phyloP scores from a whole-genome alignment of 2,329 filamentous ascomycete species.

The Phialemonium atrogriseum region DNA sequence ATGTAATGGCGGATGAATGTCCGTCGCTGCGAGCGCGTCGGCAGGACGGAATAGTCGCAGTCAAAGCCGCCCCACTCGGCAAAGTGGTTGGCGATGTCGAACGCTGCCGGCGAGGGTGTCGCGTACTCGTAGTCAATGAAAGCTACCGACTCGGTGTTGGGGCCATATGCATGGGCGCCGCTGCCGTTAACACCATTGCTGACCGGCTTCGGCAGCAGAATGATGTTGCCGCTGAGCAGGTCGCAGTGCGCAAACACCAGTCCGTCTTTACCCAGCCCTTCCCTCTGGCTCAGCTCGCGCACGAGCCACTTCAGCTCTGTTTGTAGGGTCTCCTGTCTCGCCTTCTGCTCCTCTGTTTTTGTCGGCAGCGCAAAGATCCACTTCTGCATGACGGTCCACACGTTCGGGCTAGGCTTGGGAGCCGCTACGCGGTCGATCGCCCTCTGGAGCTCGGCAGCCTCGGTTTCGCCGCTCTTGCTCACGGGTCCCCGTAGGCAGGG shows the following conservation, averaged over 20 bases:
- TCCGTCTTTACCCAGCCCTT: conserved; percentile 66
- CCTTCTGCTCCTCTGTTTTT: conserved; percentile 58
- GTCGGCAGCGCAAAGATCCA: conserved; percentile 85
- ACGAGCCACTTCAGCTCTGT: conserved; percentile 65
- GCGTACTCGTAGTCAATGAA: conserved; percentile 99
- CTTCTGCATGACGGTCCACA: conserved; percentile 94
- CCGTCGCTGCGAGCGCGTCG: conserved; percentile 66
- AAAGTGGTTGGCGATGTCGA: conserved; percentile 97
- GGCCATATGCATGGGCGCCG: conserved; percentile 19
- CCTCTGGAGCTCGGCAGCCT: conserved; percentile 26
- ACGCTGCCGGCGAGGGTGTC: conserved; percentile 85
- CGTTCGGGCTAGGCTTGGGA: conserved; percentile 68
- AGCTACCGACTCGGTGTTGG: conserved; percentile 46
- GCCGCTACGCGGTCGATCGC: conserved; percentile 46
- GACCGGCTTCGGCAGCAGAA: conserved; percentile 53
- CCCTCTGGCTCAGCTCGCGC: conserved; percentile 63
- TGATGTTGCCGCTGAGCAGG: conserved; percentile 92
- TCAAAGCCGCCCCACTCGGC: conserved; percentile 97
- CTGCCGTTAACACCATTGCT: conserved; percentile 14
- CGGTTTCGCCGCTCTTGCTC: conserved; percentile 10
- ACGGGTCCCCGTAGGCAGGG: conserved; percentile 37
- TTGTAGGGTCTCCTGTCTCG: conserved; percentile 62
- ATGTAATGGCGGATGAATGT: conserved; percentile 83
- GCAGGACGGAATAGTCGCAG: conserved; percentile 80
- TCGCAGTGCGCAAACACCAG: conserved; percentile 95